These are phyloP conservation scores for Ophiostoma himal-ulmi DNA, from an alignment of 2,329 filamentous ascomycete species.

Conservation along the genomic window DNA sequence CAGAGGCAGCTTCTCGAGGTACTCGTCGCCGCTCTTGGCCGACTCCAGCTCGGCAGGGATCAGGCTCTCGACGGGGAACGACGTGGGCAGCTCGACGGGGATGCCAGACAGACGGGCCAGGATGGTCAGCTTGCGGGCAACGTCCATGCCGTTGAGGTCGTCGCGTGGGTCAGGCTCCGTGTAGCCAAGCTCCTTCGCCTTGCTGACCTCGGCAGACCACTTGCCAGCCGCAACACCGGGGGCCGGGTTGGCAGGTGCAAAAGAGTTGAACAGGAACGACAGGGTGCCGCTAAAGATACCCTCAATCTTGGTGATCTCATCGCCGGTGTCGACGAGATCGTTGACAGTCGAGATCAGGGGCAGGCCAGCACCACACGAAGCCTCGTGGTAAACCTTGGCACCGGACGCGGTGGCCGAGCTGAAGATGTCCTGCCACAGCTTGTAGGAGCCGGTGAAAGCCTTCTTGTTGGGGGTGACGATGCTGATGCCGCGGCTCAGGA, in stretches of 20 bases:
- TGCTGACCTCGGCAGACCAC: constrained; percentile 87
- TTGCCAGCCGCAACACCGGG: constrained; percentile 69
- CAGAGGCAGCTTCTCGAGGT: constrained; percentile 69
- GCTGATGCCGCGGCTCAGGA: constrained; percentile 75
- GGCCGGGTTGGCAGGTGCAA: constrained; percentile 71
- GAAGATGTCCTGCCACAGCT: constrained; percentile 86
- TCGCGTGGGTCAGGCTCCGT: constrained; percentile 84
- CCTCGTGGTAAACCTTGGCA: constrained; percentile 90
- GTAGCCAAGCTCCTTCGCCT: constrained; percentile 89
- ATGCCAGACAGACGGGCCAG: constrained; percentile 80
- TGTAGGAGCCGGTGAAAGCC: constrained; percentile 76
- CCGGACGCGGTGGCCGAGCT: constrained; percentile 61
- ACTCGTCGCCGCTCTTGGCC: constrained; percentile 72
- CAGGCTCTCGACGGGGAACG: constrained; percentile 89
- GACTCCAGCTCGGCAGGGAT: constrained; percentile 83
- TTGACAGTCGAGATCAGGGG: constrained; percentile 90
- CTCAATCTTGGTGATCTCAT: constrained; percentile 86
- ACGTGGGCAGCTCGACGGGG: constrained; percentile 72
- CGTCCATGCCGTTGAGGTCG: constrained; percentile 80
- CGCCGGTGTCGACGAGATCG: constrained; percentile 90
- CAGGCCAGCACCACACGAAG: constrained; percentile 85
- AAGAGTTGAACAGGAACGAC: constrained; percentile 97
- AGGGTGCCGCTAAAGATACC: constrained; percentile 97
- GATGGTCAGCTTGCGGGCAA: constrained; percentile 95
- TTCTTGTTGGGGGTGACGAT: constrained; percentile 99